phyloP scores from a whole-genome alignment of 495 filamentous ascomycete genomes.

The Aspergillus egyptiacus region DNA sequence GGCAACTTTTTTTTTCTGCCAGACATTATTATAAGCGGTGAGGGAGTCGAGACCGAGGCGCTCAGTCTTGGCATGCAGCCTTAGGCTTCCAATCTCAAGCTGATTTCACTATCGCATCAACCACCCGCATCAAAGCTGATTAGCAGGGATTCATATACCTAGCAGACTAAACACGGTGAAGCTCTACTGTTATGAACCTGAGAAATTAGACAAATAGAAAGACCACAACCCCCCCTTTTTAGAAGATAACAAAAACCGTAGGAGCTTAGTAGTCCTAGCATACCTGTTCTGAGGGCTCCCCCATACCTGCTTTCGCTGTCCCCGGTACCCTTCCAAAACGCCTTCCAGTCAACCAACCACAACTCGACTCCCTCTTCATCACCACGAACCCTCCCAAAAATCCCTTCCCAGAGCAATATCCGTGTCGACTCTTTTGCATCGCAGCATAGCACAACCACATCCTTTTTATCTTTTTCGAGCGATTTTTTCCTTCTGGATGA shows the following conservation, averaged over 20 bases:
- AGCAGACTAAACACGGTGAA: neutral
- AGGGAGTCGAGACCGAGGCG: neutral
- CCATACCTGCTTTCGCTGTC: conserved; percentile 13
- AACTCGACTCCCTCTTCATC: conserved; percentile 20
- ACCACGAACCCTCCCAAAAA: conserved; percentile 24
- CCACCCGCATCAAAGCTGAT: conserved; percentile 6
- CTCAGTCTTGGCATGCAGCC: neutral
- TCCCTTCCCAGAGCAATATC: conserved; percentile 37
- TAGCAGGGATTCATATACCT: neutral
- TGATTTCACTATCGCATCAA: conserved; percentile 4
- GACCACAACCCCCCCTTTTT: neutral
- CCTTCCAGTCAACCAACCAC: conserved; percentile 17
- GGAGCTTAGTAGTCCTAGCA: conserved; percentile 1
- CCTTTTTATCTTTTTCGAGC: conserved; percentile 50
- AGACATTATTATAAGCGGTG: conserved; percentile 11
- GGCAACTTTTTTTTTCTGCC: conserved; percentile 26
- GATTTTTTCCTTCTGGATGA: conserved; percentile 49
- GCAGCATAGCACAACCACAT: conserved; percentile 41
- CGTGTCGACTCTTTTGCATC: conserved; percentile 34
- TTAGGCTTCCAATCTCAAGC: neutral
- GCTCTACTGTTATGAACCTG: neutral
- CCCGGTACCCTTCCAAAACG: conserved; percentile 17
- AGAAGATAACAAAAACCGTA: neutral
- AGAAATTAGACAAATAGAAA: neutral
- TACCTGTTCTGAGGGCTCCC: conserved; percentile 5